These are phyloP conservation scores for Vinca major DNA, from an alignment of 305 asterid genomes.

Conservation along the genomic window DNA sequence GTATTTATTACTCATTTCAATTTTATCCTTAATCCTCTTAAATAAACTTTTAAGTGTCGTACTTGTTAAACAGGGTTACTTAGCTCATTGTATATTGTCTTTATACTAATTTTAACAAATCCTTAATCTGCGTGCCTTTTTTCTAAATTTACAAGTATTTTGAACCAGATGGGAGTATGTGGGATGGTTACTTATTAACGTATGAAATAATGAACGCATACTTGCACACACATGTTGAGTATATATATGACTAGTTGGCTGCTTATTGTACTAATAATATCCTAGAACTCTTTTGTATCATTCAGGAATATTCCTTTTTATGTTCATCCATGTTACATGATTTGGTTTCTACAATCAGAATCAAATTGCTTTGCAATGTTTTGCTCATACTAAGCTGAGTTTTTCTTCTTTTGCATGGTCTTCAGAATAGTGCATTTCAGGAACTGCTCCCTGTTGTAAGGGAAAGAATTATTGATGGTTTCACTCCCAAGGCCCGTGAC, in stretches of 20 bases:
- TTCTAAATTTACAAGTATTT: too few species aligned
- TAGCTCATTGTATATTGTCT: too few species aligned
- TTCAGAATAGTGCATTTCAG: conserved; percentile 65
- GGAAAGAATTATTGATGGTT: conserved; percentile 77
- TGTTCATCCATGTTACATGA: conserved; percentile 1
- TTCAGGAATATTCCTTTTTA: neutral
- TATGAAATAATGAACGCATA: neutral
- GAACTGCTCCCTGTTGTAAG: conserved; percentile 78
- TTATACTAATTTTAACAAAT: too few species aligned
- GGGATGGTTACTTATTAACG: neutral
- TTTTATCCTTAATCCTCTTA: too few species aligned
- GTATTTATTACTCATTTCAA: too few species aligned
- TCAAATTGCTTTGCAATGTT: conserved; percentile 1
- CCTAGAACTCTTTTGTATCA: neutral
- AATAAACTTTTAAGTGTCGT: too few species aligned
- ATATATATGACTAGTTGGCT: neutral
- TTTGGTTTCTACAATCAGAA: neutral
- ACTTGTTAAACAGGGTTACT: too few species aligned
- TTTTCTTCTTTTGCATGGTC: conserved; percentile 14
- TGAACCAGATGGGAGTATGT: neutral
- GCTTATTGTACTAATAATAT: neutral
- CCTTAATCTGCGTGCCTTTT: too few species aligned
- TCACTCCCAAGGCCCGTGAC: conserved; percentile 68
- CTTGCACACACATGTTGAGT: neutral
- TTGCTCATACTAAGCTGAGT: conserved; percentile 3